Evolutionary conservation across 1,284 basidiomycete genomes (phyloP).

Genomic region (Ustilago esculenta): DNA sequence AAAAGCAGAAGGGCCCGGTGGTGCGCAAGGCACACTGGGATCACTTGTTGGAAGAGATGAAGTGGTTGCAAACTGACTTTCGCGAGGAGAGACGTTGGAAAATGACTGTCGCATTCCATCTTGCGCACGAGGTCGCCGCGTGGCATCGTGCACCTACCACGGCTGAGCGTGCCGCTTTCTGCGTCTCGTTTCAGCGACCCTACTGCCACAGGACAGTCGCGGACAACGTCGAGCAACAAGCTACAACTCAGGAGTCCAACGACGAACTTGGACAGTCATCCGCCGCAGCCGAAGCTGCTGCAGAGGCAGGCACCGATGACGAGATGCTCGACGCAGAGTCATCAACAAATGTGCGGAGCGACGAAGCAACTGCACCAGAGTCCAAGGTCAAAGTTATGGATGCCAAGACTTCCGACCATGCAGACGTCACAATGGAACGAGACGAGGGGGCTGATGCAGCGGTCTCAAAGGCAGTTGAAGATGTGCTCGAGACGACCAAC

Average conservation of each 20-base stretch:
- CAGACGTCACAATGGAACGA: conserved; percentile 28
- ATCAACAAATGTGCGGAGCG: background rate
- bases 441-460: conserved; percentile 58
- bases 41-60: conserved; percentile 95
- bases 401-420: background rate
- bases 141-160: conserved; percentile 81
- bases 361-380: background rate
- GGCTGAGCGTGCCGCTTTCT: conserved; percentile 76
- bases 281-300: background rate
- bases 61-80: conserved; percentile 96
- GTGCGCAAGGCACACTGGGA: conserved; percentile 92
- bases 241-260: conserved; percentile 4
- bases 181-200: conserved; percentile 68
- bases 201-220: conserved; percentile 26
- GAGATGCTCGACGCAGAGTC: conserved; percentile 20
- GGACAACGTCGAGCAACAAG: conserved; percentile 32
- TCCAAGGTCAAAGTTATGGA: background rate
- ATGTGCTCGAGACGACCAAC: conserved; percentile 50
- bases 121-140: conserved; percentile 84
- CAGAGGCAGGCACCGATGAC: conserved; percentile 8
- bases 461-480: conserved; percentile 52
- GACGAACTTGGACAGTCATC: background rate
- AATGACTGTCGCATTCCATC: conserved; percentile 80
- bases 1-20: conserved; percentile 86
- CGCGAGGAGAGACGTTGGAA: conserved; percentile 95